Evolutionary conservation across 2,329 filamentous ascomycete genomes (phyloP).

Genomic region (Diaporthe caulivora): DNA sequence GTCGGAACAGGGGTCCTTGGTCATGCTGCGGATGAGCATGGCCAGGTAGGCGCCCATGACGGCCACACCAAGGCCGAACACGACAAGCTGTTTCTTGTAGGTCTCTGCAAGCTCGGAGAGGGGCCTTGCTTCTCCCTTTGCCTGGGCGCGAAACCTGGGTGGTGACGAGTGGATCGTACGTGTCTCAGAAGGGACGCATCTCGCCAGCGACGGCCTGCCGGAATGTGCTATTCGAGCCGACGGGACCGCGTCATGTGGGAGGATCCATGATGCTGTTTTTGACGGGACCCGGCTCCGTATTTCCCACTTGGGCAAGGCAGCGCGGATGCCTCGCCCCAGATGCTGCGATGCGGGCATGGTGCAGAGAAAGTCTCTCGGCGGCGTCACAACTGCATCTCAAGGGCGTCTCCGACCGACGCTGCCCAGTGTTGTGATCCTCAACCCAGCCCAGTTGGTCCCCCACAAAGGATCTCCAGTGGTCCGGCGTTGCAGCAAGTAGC

Average conservation of each 20-base stretch:
- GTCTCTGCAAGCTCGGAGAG: slow-evolving; percentile 48
- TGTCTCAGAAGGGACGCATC: not conserved
- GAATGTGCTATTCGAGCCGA: not conserved
- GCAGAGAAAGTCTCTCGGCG: not conserved
- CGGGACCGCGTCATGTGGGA: not conserved
- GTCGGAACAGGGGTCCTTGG: slow-evolving; percentile 45
- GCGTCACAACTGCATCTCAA: slow-evolving; percentile 2
- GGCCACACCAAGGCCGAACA: slow-evolving; percentile 59
- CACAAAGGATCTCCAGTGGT: not conserved
- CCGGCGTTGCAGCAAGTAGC: not conserved
- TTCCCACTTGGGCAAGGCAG: not conserved
- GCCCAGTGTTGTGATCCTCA: not conserved
- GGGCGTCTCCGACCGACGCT: not conserved
- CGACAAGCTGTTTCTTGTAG: slow-evolving; percentile 59
- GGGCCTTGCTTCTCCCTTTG: slow-evolving; percentile 27
- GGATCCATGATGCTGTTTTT: not conserved
- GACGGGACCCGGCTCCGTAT: not conserved
- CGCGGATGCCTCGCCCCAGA: slow-evolving; percentile 11
- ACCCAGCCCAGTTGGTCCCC: not conserved
- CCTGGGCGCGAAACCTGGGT: not conserved
- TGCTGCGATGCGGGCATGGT: slow-evolving; percentile 27
- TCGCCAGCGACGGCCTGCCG: not conserved
- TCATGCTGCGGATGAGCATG: slow-evolving; percentile 52
- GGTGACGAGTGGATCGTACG: slow-evolving; percentile 9
- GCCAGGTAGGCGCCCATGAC: slow-evolving; percentile 62